A percentile compares a stretch with the other conserved stretches of the same genome.
phyloP scores from a whole-genome alignment of 305 asterid species.

The Fraxinus velutina region DNA sequence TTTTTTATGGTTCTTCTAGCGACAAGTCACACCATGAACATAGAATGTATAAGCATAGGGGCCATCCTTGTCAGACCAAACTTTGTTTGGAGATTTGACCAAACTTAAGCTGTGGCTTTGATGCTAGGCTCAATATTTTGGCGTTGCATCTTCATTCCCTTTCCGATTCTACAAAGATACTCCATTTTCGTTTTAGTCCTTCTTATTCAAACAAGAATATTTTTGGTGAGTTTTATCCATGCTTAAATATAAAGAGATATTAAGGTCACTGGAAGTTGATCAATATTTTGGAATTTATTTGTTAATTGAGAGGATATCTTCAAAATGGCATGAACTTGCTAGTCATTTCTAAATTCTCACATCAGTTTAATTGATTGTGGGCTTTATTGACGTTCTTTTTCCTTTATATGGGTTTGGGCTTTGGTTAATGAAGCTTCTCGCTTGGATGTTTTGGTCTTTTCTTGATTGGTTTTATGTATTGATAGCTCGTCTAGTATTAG shows the following conservation, averaged over 20 bases:
- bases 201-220: neutral
- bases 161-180: neutral
- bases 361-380: conserved; percentile 14
- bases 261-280: neutral
- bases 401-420: neutral
- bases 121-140: neutral
- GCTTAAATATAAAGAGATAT: neutral
- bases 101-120: neutral
- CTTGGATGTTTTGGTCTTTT: conserved; percentile 2
- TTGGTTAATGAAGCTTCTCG: conserved; percentile 1
- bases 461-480: neutral
- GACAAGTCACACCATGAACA: neutral
- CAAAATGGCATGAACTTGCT: neutral
- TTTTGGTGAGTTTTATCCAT: neutral
- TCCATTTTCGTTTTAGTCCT: neutral
- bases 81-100: conserved; percentile 17
- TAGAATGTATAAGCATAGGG: neutral
- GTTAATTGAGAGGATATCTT: neutral
- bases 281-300: neutral
- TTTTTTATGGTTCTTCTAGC: neutral
- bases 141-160: neutral
- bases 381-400: neutral
- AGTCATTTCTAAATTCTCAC: conserved; percentile 9
- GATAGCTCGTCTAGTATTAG: neutral
- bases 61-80: neutral